phyloP scores from a whole-genome alignment of 768 basidiomycete genomes.

The Naganishia friedmannii region DNA sequence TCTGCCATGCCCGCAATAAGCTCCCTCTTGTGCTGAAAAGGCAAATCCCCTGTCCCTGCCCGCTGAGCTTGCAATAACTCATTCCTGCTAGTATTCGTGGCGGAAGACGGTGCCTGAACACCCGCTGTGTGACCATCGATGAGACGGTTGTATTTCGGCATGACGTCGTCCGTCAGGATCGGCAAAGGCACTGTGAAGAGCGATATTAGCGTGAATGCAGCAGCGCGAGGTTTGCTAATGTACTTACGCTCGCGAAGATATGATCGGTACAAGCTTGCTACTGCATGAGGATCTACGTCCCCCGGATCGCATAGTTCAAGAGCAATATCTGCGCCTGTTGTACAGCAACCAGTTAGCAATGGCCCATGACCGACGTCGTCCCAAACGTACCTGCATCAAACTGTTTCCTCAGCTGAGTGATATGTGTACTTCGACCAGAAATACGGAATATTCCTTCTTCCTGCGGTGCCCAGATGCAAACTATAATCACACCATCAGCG shows the following conservation, averaged over 20 bases:
- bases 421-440: conserved; percentile 76
- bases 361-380: not conserved
- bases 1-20: conserved; percentile 54
- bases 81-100: conserved; percentile 23
- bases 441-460: conserved; percentile 61
- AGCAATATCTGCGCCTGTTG: conserved; percentile 77
- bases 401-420: conserved; percentile 68
- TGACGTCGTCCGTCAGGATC: conserved; percentile 63
- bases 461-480: conserved; percentile 46
- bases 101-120: conserved; percentile 32
- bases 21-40: conserved; percentile 37
- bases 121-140: conserved; percentile 2
- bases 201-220: not conserved
- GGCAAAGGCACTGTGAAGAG: conserved; percentile 71
- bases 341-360: conserved; percentile 21
- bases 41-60: conserved; percentile 29
- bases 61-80: conserved; percentile 13
- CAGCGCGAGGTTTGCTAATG: not conserved
- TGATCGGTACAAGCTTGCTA: conserved; percentile 87
- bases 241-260: conserved; percentile 85
- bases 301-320: conserved; percentile 72
- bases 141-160: conserved; percentile 38
- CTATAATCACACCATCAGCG: conserved; percentile 35
- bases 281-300: conserved; percentile 90
- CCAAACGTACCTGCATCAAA: conserved; percentile 69